Conservation (phyloP, 2,329 filamentous ascomycete species). For the Sporothrix pallida region DNA sequence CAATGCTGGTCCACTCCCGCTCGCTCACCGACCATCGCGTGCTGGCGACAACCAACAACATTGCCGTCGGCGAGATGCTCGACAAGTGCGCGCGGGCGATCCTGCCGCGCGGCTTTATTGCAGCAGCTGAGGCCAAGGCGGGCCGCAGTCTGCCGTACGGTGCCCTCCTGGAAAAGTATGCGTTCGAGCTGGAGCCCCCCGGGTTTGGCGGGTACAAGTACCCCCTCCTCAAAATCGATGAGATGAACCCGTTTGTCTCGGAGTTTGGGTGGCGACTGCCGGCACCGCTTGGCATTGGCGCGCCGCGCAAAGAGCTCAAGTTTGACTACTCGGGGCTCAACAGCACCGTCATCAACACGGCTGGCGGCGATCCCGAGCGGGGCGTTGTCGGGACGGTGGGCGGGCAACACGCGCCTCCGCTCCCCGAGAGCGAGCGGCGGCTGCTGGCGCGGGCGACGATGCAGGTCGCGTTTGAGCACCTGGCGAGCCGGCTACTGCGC, state of each 20-base stretch:
- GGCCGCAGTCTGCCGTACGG: slow-evolving; percentile 74
- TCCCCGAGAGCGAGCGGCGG: slow-evolving; percentile 66
- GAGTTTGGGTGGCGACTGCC: slow-evolving; percentile 66
- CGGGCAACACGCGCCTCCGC: slow-evolving; percentile 32
- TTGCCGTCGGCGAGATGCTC: slow-evolving; percentile 86
- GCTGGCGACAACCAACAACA: slow-evolving; percentile 74
- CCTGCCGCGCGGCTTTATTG: slow-evolving; percentile 66
- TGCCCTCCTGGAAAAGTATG: slow-evolving; percentile 77
- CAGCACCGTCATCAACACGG: slow-evolving; percentile 52
- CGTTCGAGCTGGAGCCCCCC: slow-evolving; percentile 61
- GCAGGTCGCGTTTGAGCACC: slow-evolving; percentile 84
- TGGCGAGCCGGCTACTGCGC: slow-evolving; percentile 75
- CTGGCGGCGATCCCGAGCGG: slow-evolving; percentile 40
- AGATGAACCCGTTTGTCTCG: slow-evolving; percentile 55
- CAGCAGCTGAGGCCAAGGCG: slow-evolving; percentile 48
- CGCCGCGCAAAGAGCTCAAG: slow-evolving; percentile 57
- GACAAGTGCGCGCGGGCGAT: slow-evolving; percentile 85
- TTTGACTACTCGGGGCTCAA: slow-evolving; percentile 79
- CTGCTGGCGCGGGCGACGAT: slow-evolving; percentile 75
- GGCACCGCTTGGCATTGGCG: slow-evolving; percentile 63
- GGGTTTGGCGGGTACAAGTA: slow-evolving; percentile 62
- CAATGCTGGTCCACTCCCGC: slow-evolving; percentile 78
- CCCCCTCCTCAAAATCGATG: slow-evolving; percentile 62
- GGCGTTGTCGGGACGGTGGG: background rate
- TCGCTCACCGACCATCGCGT: slow-evolving; percentile 72